phyloP scores from a whole-genome alignment of 441 rosid genomes.

The Erodium moschatum region DNA sequence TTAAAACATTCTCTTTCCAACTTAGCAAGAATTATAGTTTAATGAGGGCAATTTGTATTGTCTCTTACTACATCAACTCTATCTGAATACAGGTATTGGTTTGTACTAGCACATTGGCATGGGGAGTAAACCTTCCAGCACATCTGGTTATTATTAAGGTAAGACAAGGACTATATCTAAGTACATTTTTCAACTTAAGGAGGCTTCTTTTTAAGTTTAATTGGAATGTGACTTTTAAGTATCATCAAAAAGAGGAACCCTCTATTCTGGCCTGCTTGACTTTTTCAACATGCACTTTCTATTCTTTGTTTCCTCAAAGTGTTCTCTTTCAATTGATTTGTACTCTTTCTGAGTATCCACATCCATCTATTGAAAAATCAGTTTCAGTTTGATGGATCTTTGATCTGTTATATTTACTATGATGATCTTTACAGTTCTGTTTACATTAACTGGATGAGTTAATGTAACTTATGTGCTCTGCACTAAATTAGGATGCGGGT shows the following conservation, averaged over 20 bases:
- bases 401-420: background rate
- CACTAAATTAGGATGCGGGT: background rate
- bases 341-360: background rate
- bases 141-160: constrained; percentile 98
- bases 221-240: too few relatives aligned
- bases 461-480: too few relatives aligned
- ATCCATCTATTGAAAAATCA: background rate
- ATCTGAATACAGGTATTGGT: constrained; percentile 60
- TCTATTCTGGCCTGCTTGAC: too few relatives aligned
- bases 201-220: too few relatives aligned
- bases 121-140: constrained; percentile 99
- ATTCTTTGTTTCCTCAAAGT: too few relatives aligned
- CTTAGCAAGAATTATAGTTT: background rate
- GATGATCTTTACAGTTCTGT: background rate
- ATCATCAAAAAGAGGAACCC: too few relatives aligned
- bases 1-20: background rate
- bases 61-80: background rate
- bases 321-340: background rate
- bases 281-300: too few relatives aligned
- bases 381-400: background rate
- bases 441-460: background rate
- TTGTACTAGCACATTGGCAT: constrained; percentile 93
- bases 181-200: background rate
- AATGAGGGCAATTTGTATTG: background rate
- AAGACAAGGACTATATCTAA: constrained; percentile 17